These are phyloP conservation scores for Cladorrhinum samala DNA, from an alignment of 495 filamentous ascomycete species.

Conservation along the genomic window DNA sequence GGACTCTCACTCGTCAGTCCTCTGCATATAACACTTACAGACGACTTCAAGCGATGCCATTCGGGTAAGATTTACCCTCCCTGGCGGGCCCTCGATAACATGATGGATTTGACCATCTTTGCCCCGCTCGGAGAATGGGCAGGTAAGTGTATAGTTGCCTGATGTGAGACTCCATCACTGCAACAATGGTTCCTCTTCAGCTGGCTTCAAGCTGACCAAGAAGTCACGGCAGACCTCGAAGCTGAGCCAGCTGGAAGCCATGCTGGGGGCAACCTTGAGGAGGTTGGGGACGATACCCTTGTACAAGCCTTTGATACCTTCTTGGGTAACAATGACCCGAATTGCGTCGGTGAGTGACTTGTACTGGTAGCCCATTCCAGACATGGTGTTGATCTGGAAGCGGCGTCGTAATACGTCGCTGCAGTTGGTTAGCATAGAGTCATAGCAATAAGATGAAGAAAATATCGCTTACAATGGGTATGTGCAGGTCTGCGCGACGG, in stretches of 20 bases:
- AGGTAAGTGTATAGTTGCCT: not conserved
- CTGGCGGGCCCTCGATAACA: no score
- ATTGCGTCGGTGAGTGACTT: conserved; percentile 80
- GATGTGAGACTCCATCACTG: conserved; percentile 9
- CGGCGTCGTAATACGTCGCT: conserved; percentile 92
- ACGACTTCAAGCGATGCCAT: not conserved
- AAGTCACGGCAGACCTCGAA: conserved; percentile 91
- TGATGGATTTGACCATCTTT: no score
- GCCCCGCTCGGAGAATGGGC: no score
- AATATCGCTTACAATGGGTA: conserved; percentile 80
- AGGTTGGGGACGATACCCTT: conserved; percentile 93
- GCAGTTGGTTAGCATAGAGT: conserved; percentile 15
- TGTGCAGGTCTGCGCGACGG: conserved; percentile 93
- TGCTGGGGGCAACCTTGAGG: conserved; percentile 94
- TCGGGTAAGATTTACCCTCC: no score
- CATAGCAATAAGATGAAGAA: no score
- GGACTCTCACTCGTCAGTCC: not conserved
- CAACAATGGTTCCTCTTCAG: conserved; percentile 25
- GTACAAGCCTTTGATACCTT: conserved; percentile 67
- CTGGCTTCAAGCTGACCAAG: conserved; percentile 52
- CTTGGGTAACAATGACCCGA: conserved; percentile 68
- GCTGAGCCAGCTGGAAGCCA: conserved; percentile 97
- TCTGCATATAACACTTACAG: not conserved
- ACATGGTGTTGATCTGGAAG: conserved; percentile 99
- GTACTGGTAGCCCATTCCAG: conserved; percentile 96